Conservation (phyloP, 495 filamentous ascomycete species). For the Neurospora hispaniola region DNA sequence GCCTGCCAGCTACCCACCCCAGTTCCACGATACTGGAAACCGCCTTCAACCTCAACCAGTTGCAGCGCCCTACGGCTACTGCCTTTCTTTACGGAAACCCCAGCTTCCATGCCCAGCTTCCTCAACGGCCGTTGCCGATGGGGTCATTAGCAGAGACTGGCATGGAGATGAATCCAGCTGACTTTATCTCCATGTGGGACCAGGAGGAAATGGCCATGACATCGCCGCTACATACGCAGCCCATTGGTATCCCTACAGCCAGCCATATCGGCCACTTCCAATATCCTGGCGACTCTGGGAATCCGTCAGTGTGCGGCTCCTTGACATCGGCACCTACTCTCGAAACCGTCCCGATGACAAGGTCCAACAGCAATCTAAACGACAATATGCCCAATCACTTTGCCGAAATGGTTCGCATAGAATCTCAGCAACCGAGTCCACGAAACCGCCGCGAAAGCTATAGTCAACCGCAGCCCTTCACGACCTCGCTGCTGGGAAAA, state of each 20-base stretch:
- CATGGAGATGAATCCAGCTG: slow-evolving; percentile 13
- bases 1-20: not conserved
- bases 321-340: slow-evolving; percentile 35
- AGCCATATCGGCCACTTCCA: slow-evolving; percentile 4
- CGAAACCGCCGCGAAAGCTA: slow-evolving; percentile 22
- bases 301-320: slow-evolving; percentile 31
- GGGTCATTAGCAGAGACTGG: slow-evolving; percentile 2
- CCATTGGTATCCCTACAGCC: slow-evolving; percentile 13
- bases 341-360: slow-evolving; percentile 34
- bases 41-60: slow-evolving; percentile 10
- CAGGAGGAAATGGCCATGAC: slow-evolving; percentile 1
- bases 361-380: slow-evolving; percentile 32
- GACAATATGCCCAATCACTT: slow-evolving; percentile 29
- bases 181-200: slow-evolving; percentile 13
- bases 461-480: slow-evolving; percentile 6
- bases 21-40: slow-evolving; percentile 1
- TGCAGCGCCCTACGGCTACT: slow-evolving; percentile 6
- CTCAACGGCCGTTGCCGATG: not conserved
- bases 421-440: slow-evolving; percentile 29
- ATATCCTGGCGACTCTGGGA: slow-evolving; percentile 8
- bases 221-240: slow-evolving; percentile 2
- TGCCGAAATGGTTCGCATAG: slow-evolving; percentile 31
- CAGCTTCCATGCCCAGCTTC: slow-evolving; percentile 2
- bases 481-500: slow-evolving; percentile 23
- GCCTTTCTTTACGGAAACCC: slow-evolving; percentile 8